Percentiles rank a stretch among this genome's conserved stretches.
These are phyloP conservation scores for Moringa oleifera DNA, from an alignment of 345 rosid species.

Conservation along the genomic window DNA sequence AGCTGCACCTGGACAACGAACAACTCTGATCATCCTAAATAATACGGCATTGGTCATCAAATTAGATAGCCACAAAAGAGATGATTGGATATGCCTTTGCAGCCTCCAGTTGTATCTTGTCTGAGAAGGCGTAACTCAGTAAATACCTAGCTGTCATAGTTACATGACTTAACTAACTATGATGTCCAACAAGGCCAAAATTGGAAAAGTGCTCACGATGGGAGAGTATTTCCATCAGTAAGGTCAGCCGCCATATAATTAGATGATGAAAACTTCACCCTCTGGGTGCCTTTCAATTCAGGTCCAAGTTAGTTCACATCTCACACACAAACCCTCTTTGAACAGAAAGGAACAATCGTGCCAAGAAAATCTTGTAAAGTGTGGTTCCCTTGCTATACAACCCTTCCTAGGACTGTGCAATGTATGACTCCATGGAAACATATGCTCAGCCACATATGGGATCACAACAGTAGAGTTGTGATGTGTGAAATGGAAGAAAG, in stretches of 20 bases:
- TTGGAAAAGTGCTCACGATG: background rate
- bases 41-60: background rate
- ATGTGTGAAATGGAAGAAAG: background rate
- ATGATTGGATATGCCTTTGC: background rate
- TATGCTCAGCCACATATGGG: background rate
- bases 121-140: background rate
- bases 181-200: background rate
- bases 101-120: background rate
- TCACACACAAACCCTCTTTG: background rate
- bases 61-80: background rate
- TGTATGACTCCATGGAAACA: background rate
- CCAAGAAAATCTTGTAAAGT: background rate
- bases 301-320: constrained; percentile 7
- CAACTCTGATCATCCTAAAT: background rate
- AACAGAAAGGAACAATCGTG: background rate
- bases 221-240: too few relatives aligned
- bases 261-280: too few relatives aligned
- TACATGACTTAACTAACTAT: background rate
- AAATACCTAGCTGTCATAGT: too few relatives aligned
- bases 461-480: background rate
- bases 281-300: background rate
- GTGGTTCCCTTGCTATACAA: too few relatives aligned
- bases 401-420: background rate
- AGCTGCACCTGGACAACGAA: background rate
- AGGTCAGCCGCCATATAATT: too few relatives aligned